Conservation (phyloP, 257 asterid genomes). For the Nyctanthes arbortristis region DNA sequence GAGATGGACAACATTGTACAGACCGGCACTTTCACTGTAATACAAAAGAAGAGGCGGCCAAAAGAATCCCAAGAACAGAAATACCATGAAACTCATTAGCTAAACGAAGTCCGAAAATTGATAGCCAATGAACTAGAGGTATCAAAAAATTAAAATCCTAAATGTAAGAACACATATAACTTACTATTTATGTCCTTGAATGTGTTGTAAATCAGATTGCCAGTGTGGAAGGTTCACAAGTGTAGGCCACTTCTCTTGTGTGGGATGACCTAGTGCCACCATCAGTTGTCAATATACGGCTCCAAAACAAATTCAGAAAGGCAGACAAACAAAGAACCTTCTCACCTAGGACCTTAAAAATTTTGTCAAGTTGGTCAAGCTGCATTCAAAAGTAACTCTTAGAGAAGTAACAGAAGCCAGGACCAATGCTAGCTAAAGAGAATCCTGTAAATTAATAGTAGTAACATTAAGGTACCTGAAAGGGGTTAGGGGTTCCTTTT, state of each 20-base stretch:
- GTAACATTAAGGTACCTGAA: no score
- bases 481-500: slow-evolving; percentile 91
- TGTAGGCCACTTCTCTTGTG: slow-evolving; percentile 90
- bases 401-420: slow-evolving; percentile 19
- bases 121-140: slow-evolving; percentile 13
- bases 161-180: slow-evolving; percentile 33
- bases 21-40: slow-evolving; percentile 89
- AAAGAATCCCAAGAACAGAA: slow-evolving; percentile 16
- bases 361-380: slow-evolving; percentile 99
- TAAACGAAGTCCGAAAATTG: slow-evolving; percentile 18
- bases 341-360: slow-evolving; percentile 95
- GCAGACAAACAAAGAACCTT: slow-evolving; percentile 28
- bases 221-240: slow-evolving; percentile 95
- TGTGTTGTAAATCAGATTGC: slow-evolving; percentile 79
- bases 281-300: slow-evolving; percentile 23
- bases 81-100: slow-evolving; percentile 13
- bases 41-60: slow-evolving; percentile 14
- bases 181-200: slow-evolving; percentile 94
- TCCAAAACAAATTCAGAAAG: slow-evolving; percentile 12
- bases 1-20: slow-evolving; percentile 77
- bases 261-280: slow-evolving; percentile 84
- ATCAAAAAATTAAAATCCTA: slow-evolving; percentile 7
- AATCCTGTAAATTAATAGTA: no score
- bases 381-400: slow-evolving; percentile 41
- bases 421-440: slow-evolving; percentile 6